Evolutionary conservation across 495 filamentous ascomycete genomes (phyloP).

Genomic region (Trichoderma erinaceum): DNA sequence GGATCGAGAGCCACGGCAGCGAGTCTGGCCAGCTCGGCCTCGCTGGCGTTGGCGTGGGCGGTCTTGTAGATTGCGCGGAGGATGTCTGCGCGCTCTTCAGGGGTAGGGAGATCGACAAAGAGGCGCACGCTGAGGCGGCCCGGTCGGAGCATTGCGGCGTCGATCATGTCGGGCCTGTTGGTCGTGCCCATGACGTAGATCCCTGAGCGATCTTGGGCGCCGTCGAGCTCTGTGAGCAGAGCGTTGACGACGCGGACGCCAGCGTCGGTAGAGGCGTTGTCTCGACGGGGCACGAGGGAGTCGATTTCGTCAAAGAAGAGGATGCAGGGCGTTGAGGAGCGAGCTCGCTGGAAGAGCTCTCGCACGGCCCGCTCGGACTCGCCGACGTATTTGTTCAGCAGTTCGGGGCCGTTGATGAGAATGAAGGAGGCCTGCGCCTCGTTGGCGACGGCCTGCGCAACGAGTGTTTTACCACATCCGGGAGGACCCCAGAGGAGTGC

Average conservation of each 20-base stretch:
- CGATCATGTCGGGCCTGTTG: conserved; percentile 93
- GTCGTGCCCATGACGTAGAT: conserved; percentile 96
- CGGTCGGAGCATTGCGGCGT: conserved; percentile 88
- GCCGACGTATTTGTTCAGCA: conserved; percentile 93
- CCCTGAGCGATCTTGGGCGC: conserved; percentile 69
- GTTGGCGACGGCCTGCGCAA: conserved; percentile 94
- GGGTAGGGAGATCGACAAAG: conserved; percentile 81
- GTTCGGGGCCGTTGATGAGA: conserved; percentile 89
- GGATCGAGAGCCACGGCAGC: conserved; percentile 56
- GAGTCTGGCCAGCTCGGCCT: conserved; percentile 37
- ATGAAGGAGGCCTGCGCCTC: conserved; percentile 97
- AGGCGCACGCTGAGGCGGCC: conserved; percentile 84
- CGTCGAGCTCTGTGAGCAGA: conserved; percentile 92
- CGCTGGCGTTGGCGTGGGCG: conserved; percentile 45
- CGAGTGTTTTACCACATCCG: conserved; percentile 92
- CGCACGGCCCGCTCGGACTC: conserved; percentile 90
- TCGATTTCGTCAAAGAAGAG: conserved; percentile 98
- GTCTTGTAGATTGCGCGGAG: conserved; percentile 68
- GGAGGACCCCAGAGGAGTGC: conserved; percentile 96
- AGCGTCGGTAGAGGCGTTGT: conserved; percentile 73
- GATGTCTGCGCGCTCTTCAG: conserved; percentile 78
- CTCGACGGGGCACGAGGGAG: conserved; percentile 79
- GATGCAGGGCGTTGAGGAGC: conserved; percentile 82
- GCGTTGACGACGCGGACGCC: conserved; percentile 91
- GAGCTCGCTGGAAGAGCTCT: conserved; percentile 84